These are phyloP conservation scores for Thelonectria discophora DNA, from an alignment of 2,329 filamentous ascomycete genomes.

Conservation along the genomic window DNA sequence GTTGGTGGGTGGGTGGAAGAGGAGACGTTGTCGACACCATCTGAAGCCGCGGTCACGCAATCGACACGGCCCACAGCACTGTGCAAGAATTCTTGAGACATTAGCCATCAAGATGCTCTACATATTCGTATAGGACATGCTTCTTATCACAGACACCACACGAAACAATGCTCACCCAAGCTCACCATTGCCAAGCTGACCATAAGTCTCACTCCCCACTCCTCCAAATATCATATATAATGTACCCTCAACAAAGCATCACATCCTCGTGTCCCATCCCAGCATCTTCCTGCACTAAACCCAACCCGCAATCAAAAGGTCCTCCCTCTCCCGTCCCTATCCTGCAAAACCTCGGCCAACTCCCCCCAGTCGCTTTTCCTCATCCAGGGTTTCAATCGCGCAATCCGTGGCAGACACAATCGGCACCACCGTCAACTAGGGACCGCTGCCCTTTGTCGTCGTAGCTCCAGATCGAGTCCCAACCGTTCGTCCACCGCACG, in stretches of 20 bases:
- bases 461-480: conserved; percentile 2
- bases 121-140: too few species aligned
- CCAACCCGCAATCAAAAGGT: not conserved
- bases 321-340: not conserved
- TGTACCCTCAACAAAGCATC: not conserved
- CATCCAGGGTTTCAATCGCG: conserved; percentile 25
- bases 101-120: too few species aligned
- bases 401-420: conserved; percentile 10
- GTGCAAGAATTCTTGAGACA: not conserved
- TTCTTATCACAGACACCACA: too few species aligned
- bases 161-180: too few species aligned
- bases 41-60: conserved; percentile 18
- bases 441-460: conserved; percentile 1
- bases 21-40: conserved; percentile 13
- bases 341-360: too few species aligned
- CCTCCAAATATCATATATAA: too few species aligned
- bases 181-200: too few species aligned
- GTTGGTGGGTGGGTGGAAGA: conserved; percentile 13
- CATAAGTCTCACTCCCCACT: not conserved
- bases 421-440: conserved; percentile 7
- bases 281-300: not conserved
- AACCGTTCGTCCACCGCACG: conserved; percentile 8
- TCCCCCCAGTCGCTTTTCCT: not conserved
- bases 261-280: not conserved
- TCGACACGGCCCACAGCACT: conserved; percentile 16